Evolutionary conservation across 352 stramenopile genomes (phyloP).

Genomic region (Globisporangium yorkense): DNA sequence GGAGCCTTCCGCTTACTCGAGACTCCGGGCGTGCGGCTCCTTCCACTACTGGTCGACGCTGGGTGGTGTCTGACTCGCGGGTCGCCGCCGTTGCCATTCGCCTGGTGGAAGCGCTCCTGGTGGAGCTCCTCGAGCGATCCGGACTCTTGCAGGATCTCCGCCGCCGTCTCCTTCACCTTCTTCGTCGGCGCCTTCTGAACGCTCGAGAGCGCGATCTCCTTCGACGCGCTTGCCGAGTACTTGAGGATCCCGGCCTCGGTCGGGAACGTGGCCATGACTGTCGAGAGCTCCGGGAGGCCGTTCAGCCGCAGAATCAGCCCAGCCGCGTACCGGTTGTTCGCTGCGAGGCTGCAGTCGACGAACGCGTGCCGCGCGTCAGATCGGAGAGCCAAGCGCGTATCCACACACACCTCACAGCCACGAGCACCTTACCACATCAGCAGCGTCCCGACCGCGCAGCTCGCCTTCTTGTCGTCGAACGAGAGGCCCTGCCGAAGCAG

Average conservation of each 20-base stretch:
- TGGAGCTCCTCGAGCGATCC: conserved; percentile 28
- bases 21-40: conserved; percentile 2
- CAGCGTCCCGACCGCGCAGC: conserved; percentile 64
- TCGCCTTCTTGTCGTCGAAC: conserved; percentile 78
- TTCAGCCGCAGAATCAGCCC: conserved; percentile 49
- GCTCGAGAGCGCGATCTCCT: conserved; percentile 51
- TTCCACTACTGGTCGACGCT: background rate
- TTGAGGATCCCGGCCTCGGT: conserved; percentile 65
- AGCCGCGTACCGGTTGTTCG: conserved; percentile 44
- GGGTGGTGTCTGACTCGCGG: background rate
- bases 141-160: conserved; percentile 37
- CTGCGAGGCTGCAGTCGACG: conserved; percentile 30
- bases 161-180: conserved; percentile 32
- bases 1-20: conserved; percentile 24
- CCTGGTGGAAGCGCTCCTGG: conserved; percentile 12
- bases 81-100: conserved; percentile 2
- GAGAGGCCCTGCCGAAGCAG: conserved; percentile 63
- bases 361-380: background rate
- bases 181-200: conserved; percentile 29
- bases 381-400: background rate
- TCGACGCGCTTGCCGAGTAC: conserved; percentile 48
- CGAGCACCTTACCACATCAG: conserved; percentile 51
- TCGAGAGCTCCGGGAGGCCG: conserved; percentile 64
- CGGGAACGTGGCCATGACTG: conserved; percentile 64
- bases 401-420: background rate